Evolutionary conservation across 2,329 filamentous ascomycete species (phyloP).

Genomic region (Diplocarpon rosae): DNA sequence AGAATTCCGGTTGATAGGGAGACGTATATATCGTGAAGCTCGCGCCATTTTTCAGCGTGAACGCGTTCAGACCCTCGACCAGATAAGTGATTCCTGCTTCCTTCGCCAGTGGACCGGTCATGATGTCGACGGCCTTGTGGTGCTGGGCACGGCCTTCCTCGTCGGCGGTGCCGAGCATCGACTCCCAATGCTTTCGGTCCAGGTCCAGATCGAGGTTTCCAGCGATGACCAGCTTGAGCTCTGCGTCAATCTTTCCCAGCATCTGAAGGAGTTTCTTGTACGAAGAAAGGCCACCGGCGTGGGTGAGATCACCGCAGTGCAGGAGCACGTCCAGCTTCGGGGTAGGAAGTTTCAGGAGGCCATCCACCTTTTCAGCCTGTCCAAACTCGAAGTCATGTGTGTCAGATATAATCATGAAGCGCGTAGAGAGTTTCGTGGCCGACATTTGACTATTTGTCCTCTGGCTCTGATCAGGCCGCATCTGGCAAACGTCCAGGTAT

Average conservation of each 20-base stretch:
- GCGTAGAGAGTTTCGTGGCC: constrained; percentile 13
- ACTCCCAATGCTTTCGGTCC: constrained; percentile 28
- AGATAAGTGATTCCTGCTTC: constrained; percentile 25
- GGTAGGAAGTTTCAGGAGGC: constrained; percentile 7
- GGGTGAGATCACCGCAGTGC: constrained; percentile 32
- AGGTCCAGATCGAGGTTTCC: constrained; percentile 52
- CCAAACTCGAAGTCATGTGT: constrained; percentile 22
- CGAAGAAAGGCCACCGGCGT: constrained; percentile 22
- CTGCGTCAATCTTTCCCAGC: constrained; percentile 33
- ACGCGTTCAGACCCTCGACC: constrained; percentile 25
- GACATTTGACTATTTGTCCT: too few relatives aligned
- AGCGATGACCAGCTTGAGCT: constrained; percentile 50
- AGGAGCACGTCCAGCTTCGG: constrained; percentile 29
- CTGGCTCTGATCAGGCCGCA: too few relatives aligned
- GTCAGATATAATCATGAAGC: constrained; percentile 24
- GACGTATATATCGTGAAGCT: constrained; percentile 26
- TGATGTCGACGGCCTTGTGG: constrained; percentile 13
- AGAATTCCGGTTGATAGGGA: constrained; percentile 27
- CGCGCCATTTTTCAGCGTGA: constrained; percentile 23
- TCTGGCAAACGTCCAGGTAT: too few relatives aligned
- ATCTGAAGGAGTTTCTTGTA: constrained; percentile 24
- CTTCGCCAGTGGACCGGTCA: constrained; percentile 18
- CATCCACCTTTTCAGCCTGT: constrained; percentile 5
- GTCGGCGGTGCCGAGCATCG: background rate
- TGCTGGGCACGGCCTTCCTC: constrained; percentile 16